Evolutionary conservation across 2,329 filamentous ascomycete genomes (phyloP), one percentile per base, ranked within the genome.

Genomic region (Incumbomyces delicatus): DNA sequence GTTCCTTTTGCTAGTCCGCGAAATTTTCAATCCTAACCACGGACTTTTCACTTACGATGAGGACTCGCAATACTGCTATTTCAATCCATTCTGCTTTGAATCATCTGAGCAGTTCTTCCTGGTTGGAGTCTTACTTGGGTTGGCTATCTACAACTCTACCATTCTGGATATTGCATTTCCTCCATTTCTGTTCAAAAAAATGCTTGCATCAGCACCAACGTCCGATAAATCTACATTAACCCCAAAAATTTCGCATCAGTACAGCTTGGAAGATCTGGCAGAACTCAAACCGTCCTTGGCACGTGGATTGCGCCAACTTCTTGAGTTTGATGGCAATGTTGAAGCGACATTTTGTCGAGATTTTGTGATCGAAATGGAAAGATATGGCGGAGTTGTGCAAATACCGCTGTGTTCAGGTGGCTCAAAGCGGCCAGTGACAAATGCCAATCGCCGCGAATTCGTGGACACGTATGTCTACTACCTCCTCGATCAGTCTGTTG

Each of bases 121-220:
- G 17, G 85, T 95, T 22, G 89, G 89, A 1, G 86, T 92, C 11
- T 75, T 95, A 6, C 75, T 95, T 46, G 89, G 89, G 1, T 71
- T 95, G 49, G 89, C 89, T 12, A 94, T 95, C 51, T 94, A 95
- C 67, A 95, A 95, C 64, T 94, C 87, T 2, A 95, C 87, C 0
- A 95, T 95, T 55, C 71, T 95, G 14, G 89, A 95, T 60, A 77
- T 95, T 41, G 85, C 87, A 1, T 74, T 95, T 16, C 89, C 89
- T 1, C 85, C 88, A 0, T 94, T 95, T 62, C 83, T 85, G 1
- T 95, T 94, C 61, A 81, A 87, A 54, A 95, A 94, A 63, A 74
- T 95, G 16, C 73, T 95, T 34, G 80, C 85, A 2, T 80, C 86
- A 7, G 83, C 83, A 1, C 85, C 87, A n/a, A 72, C 77, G 10